Conservation (phyloP, 306 rosid species). For the Cucurbita moschata region DNA sequence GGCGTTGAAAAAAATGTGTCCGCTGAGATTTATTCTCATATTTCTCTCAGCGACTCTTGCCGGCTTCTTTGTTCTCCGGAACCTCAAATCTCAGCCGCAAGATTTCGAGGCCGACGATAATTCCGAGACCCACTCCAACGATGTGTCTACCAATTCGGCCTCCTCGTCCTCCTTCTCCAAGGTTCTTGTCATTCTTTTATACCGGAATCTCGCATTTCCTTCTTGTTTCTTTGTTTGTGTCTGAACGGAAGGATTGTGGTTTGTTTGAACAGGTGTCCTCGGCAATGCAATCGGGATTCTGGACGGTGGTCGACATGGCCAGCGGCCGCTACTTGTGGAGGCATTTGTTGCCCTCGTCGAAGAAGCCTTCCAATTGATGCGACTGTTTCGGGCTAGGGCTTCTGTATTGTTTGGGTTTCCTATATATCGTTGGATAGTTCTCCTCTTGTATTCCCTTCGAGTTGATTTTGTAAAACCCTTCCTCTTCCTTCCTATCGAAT, state of each 20-base stretch:
- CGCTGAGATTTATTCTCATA: slow-evolving; percentile 58
- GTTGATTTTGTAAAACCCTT: neutral
- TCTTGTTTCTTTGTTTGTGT: neutral
- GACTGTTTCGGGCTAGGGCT: neutral
- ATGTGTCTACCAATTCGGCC: neutral
- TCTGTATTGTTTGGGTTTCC: neutral
- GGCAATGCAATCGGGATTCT: slow-evolving; percentile 33
- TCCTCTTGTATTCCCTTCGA: neutral
- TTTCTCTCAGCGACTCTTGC: slow-evolving; percentile 95
- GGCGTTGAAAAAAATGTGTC: slow-evolving; percentile 44
- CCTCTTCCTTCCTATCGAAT: neutral
- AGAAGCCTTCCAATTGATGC: slow-evolving; percentile 35
- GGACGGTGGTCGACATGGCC: slow-evolving; percentile 87
- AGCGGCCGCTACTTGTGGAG: slow-evolving; percentile 94
- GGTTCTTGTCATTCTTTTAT: slow-evolving; percentile 12
- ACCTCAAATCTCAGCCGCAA: slow-evolving; percentile 41
- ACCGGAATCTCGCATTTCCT: neutral
- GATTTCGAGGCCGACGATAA: neutral
- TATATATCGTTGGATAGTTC: neutral
- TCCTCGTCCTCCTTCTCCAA: slow-evolving; percentile 20
- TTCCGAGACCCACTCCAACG: neutral
- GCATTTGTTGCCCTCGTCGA: slow-evolving; percentile 37
- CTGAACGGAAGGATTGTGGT: neutral
- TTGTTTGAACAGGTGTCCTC: slow-evolving; percentile 29
- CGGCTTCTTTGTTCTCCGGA: slow-evolving; percentile 75